Base-by-base conservation (phyloP, 2,329 filamentous ascomycete species). In the Pseudodiploospora longispora region DNA sequence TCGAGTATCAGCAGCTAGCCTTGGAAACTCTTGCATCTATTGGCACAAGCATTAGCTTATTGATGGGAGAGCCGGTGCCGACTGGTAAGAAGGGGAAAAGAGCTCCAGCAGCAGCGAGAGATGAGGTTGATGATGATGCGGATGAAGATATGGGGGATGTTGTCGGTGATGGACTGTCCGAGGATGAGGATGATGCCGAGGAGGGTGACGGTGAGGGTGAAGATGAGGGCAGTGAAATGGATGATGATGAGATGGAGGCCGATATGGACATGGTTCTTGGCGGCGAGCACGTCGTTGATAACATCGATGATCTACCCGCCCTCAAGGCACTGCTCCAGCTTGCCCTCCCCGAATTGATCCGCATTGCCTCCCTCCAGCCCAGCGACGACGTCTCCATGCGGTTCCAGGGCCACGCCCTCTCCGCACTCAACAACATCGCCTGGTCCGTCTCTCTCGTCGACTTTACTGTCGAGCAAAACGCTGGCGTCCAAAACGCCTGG, bases 221-320 rank as follows among this genome's bases (percentile, higher is more conserved):
- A 5, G 65, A 58, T 3, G 68, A 68, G 1, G 68, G 72, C 3
- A 69, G 74, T n/a, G 74, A 77, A 44, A 77, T 78, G 70, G 68
- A 72, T 42, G 64, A 74, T 28, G 75, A 75, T 41, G 74, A 74
- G 40, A 73, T 83, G 48, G 70, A 77, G 47, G 77, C 74, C 29
- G 82, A 85, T 54, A 81, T 85, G 75, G 79, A 78, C 4, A 70
- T 76, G 61, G 78, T 85, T 2, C 75, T 75, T 0, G 77, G 74
- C 3, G 66, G 68, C 6, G 65, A 63, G 19, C 66, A 69, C 29
- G 65, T 68, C n/a, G 55, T 61, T 8, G 63, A 57, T 51, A 42
- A 64, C 37, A 66, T 77, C 39, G 68, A 76, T 48, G 71, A 78
- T 50, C 59, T 78, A 28, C 74, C 76, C 10, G 75, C 76, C 4